These are phyloP conservation scores for Eucalyptus melliodora DNA, from an alignment of 345 rosid species.

Conservation along the genomic window DNA sequence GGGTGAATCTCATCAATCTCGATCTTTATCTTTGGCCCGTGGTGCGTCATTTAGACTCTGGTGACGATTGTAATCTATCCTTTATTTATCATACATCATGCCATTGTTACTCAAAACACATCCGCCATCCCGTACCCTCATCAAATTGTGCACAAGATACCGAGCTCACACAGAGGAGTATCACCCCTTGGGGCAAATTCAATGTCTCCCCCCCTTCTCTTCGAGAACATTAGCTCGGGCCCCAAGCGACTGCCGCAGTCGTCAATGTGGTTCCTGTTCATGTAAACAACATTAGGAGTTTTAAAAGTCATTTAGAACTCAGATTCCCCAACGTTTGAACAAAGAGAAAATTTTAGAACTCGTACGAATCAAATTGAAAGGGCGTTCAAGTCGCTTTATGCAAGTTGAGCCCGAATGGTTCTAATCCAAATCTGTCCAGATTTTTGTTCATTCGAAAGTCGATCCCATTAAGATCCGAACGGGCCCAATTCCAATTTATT, in stretches of 20 bases:
- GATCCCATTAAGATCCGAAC: not conserved
- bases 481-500: not conserved
- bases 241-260: not conserved
- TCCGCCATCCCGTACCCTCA: too few relatives aligned
- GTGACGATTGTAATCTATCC: too few relatives aligned
- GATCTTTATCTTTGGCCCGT: too few relatives aligned
- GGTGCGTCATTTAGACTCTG: too few relatives aligned
- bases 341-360: not conserved
- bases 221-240: not conserved
- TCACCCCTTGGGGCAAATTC: too few relatives aligned
- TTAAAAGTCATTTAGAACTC: not conserved
- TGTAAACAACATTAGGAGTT: not conserved
- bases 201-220: not conserved
- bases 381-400: too few relatives aligned
- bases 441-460: not conserved
- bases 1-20: too few relatives aligned
- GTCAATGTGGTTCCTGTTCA: not conserved
- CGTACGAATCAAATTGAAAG: too few relatives aligned
- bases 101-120: too few relatives aligned
- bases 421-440: not conserved
- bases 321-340: not conserved
- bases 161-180: not conserved
- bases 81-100: too few relatives aligned
- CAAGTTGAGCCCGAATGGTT: not conserved
- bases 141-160: not conserved